phyloP scores from a whole-genome alignment of 139 green algal species.

The Ostreobium quekettii region DNA sequence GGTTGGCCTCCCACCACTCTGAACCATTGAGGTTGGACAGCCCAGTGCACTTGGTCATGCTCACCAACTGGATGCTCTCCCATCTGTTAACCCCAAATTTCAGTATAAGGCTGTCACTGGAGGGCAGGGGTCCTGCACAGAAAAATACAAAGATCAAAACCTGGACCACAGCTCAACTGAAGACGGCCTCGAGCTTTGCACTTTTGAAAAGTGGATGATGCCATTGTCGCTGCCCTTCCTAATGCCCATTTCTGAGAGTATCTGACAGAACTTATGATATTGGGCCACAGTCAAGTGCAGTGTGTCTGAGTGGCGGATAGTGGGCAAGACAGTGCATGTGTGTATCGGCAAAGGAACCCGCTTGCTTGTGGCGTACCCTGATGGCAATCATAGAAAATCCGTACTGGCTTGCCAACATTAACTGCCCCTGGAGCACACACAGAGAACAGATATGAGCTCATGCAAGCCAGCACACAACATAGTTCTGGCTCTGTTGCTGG shows the following conservation, averaged over 20 bases:
- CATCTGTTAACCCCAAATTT: constrained; percentile 77
- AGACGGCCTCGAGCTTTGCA: background rate
- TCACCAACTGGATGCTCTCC: constrained; percentile 47
- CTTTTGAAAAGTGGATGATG: constrained; percentile 1
- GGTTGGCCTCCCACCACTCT: constrained; percentile 41
- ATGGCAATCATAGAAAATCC: constrained; percentile 9
- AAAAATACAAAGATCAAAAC: background rate
- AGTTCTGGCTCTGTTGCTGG: too few species aligned
- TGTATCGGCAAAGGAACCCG: background rate
- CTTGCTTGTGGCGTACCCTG: background rate
- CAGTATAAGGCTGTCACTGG: constrained; percentile 29
- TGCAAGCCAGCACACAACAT: too few species aligned
- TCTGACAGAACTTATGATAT: too few species aligned
- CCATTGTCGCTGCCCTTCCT: background rate
- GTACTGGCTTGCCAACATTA: background rate
- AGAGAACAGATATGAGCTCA: too few species aligned
- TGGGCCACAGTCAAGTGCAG: too few species aligned
- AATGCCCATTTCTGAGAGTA: too few species aligned
- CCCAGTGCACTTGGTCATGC: constrained; percentile 37
- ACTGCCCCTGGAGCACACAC: too few species aligned
- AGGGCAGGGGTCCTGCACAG: constrained; percentile 5
- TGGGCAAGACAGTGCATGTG: too few species aligned
- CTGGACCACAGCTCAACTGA: background rate
- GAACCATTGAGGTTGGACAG: constrained; percentile 9
- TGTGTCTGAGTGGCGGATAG: too few species aligned